Conservation (phyloP, 2,329 filamentous ascomycete genomes). For the Daldinia sp. region DNA sequence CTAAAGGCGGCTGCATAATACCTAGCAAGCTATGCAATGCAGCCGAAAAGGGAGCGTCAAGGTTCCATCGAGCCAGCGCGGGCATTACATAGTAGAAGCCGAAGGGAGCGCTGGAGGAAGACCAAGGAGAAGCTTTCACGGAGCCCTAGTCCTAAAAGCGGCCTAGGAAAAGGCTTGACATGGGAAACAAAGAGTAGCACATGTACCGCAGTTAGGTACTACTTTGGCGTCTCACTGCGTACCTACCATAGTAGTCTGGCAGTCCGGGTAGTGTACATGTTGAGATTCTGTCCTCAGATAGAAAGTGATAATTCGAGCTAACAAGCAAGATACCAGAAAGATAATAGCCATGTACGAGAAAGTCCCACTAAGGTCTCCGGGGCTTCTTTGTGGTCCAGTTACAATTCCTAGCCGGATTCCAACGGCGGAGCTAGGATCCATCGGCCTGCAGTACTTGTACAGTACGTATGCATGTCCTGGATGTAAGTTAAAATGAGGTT, state of each 20-base stretch:
- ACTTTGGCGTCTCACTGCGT: slow-evolving; percentile 35
- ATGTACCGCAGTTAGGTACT: slow-evolving; percentile 12
- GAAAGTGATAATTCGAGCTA: slow-evolving; percentile 24
- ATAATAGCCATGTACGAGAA: slow-evolving; percentile 39
- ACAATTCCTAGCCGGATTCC: slow-evolving; percentile 27
- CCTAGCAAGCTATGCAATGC: slow-evolving; percentile 48
- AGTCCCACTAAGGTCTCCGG: slow-evolving; percentile 37
- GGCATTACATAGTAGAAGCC: slow-evolving; percentile 24
- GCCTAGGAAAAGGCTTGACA: slow-evolving; percentile 40
- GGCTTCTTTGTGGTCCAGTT: slow-evolving; percentile 33
- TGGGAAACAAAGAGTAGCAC: slow-evolving; percentile 36
- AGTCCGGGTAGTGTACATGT: background rate
- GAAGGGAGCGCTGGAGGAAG: slow-evolving; percentile 19
- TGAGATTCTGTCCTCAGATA: slow-evolving; percentile 21
- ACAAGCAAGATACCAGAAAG: slow-evolving; percentile 26
- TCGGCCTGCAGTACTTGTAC: slow-evolving; percentile 44
- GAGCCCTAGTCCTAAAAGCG: slow-evolving; percentile 38
- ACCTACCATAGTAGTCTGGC: slow-evolving; percentile 21
- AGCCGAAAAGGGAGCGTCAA: slow-evolving; percentile 48
- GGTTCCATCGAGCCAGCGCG: slow-evolving; percentile 39
- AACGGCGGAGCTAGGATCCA: slow-evolving; percentile 40
- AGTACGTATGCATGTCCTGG: slow-evolving; percentile 25
- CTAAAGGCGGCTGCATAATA: slow-evolving; percentile 47
- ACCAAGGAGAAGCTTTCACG: slow-evolving; percentile 1
- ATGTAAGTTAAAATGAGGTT: slow-evolving; percentile 50